Evolutionary conservation across 139 green algal species (phyloP).

Genomic region (Micromonas commoda): DNA sequence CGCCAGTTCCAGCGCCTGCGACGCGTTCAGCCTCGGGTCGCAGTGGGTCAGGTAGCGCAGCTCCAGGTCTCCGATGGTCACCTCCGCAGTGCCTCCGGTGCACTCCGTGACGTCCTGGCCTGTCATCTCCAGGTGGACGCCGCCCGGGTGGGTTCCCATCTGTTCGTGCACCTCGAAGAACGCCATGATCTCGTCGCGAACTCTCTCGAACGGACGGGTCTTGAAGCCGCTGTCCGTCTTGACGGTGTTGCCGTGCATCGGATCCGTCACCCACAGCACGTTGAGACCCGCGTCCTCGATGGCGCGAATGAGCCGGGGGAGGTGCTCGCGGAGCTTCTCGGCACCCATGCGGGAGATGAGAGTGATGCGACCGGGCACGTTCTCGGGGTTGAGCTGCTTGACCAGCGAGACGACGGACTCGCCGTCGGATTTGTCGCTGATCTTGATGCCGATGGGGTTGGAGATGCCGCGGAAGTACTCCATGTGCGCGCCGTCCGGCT

Average conservation of each 20-base stretch:
- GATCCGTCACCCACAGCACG: conserved; percentile 95
- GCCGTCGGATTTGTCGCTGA: conserved; percentile 92
- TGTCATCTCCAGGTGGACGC: conserved; percentile 99
- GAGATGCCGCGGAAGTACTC: conserved; percentile 91
- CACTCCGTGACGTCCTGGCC: conserved; percentile 83
- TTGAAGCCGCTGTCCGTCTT: conserved; percentile 78
- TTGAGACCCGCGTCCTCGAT: conserved; percentile 45
- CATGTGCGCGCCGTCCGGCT: conserved; percentile 95
- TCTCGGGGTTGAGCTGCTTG: conserved; percentile 84
- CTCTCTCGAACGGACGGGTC: conserved; percentile 89
- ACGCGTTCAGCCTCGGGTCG: conserved; percentile 95
- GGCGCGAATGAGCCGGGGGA: conserved; percentile 39
- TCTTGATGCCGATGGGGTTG: conserved; percentile 93
- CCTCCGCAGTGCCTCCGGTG: conserved; percentile 70
- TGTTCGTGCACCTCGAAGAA: conserved; percentile 92
- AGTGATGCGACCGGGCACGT: conserved; percentile 82
- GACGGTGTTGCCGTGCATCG: conserved; percentile 99
- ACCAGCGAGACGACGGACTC: conserved; percentile 83
- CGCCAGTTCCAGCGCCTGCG: conserved; percentile 94
- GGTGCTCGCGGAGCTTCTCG: conserved; percentile 67
- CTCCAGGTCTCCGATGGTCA: conserved; percentile 68
- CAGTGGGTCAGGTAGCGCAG: conserved; percentile 98
- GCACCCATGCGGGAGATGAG: conserved; percentile 97
- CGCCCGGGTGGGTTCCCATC: conserved; percentile 74
- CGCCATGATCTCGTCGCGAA: conserved; percentile 65